Evolutionary conservation across 23 red algal species (phyloP).

Genomic region (Chondrus crispus): DNA sequence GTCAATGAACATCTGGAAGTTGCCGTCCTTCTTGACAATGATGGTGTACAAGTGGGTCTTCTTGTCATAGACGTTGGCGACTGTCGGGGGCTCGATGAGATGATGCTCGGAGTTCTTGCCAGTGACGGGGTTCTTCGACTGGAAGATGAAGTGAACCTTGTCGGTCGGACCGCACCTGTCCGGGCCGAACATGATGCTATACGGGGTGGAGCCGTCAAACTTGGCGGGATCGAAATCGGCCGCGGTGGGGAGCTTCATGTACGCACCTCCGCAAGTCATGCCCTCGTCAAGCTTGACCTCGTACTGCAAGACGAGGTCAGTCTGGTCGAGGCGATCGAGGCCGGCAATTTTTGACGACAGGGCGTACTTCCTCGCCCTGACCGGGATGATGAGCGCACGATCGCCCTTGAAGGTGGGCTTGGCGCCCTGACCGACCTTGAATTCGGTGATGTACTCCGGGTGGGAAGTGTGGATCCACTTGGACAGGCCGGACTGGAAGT

Average conservation of each 20-base stretch:
- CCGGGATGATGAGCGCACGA: constrained; percentile 75
- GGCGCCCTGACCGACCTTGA: constrained; percentile 79
- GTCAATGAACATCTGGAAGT: constrained; percentile 79
- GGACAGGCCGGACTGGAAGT: constrained; percentile 65
- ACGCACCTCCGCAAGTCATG: constrained; percentile 91
- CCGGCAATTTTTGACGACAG: constrained; percentile 40
- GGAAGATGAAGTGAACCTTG: constrained; percentile 99
- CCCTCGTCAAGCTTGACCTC: constrained; percentile 90
- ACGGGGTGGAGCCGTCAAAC: constrained; percentile 60
- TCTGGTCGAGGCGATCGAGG: constrained; percentile 30
- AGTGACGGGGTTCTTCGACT: constrained; percentile 78
- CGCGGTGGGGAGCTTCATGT: constrained; percentile 83
- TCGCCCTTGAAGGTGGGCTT: constrained; percentile 80
- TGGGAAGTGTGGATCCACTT: constrained; percentile 62
- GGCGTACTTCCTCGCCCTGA: constrained; percentile 79
- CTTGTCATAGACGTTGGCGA: constrained; percentile 56
- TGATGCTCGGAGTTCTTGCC: constrained; percentile 91
- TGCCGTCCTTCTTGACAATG: constrained; percentile 69
- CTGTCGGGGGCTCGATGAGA: constrained; percentile 69
- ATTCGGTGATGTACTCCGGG: constrained; percentile 51
- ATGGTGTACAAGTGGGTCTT: constrained; percentile 98
- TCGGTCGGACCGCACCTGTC: constrained; percentile 94
- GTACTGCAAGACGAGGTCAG: constrained; percentile 85
- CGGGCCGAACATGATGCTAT: constrained; percentile 99
- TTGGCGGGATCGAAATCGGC: constrained; percentile 28